Conservation (phyloP, 768 basidiomycete genomes). For the Hydnomerulius pinastri region DNA sequence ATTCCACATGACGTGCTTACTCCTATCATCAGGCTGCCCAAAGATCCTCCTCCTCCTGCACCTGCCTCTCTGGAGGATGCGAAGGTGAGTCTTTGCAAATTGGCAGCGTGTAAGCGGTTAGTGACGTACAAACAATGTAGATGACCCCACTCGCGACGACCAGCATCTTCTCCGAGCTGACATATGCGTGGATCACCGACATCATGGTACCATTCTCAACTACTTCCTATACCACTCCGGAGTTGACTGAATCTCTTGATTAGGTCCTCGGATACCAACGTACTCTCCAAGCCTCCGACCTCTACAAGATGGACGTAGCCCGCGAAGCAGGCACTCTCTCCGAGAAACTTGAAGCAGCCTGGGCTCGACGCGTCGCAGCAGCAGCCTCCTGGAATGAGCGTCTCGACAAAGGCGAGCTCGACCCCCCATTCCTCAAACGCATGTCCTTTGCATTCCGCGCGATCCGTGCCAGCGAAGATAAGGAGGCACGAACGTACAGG, state of each 20-base stretch:
- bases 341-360: conserved; percentile 54
- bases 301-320: conserved; percentile 63
- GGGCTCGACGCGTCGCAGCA: conserved; percentile 46
- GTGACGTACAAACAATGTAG: too few relatives aligned
- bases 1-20: not conserved
- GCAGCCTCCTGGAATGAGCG: conserved; percentile 59
- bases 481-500: conserved; percentile 17
- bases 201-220: conserved; percentile 43
- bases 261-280: conserved; percentile 68
- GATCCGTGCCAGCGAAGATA: conserved; percentile 6
- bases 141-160: conserved; percentile 61
- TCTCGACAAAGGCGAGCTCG: conserved; percentile 45
- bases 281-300: conserved; percentile 71
- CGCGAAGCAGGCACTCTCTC: conserved; percentile 54
- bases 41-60: conserved; percentile 57
- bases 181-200: conserved; percentile 66
- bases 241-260: not conserved
- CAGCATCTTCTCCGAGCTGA: conserved; percentile 58
- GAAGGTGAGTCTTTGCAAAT: conserved; percentile 29
- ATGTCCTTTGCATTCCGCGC: conserved; percentile 40
- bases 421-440: conserved; percentile 41
- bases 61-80: conserved; percentile 59
- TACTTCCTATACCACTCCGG: not conserved
- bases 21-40: conserved; percentile 50
- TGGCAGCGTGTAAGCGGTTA: too few relatives aligned